These are phyloP conservation scores for Trichoderma polysporum DNA, from an alignment of 2,329 filamentous ascomycete genomes.

Conservation along the genomic window DNA sequence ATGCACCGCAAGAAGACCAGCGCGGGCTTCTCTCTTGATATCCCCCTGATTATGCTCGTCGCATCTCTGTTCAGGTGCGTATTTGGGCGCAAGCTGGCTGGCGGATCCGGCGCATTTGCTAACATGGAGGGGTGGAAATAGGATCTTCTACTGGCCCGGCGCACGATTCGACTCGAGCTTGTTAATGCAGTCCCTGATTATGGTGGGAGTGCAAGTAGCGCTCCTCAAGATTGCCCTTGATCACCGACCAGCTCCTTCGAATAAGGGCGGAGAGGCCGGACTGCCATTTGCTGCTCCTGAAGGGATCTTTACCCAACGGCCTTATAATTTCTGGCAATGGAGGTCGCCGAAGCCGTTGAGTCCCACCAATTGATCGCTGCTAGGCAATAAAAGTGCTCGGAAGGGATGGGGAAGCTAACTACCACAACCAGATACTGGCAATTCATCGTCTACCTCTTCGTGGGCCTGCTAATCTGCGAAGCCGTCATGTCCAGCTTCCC, in stretches of 20 bases:
- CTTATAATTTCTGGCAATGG: conserved; percentile 85
- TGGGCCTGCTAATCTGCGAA: conserved; percentile 61
- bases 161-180: conserved; percentile 63
- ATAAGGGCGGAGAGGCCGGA: conserved; percentile 60
- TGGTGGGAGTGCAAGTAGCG: conserved; percentile 62
- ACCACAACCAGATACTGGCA: conserved; percentile 65
- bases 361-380: conserved; percentile 23
- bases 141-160: conserved; percentile 70
- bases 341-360: conserved; percentile 63
- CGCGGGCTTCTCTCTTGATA: conserved; percentile 68
- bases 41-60: conserved; percentile 70
- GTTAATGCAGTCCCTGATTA: conserved; percentile 63
- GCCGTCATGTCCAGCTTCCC: conserved; percentile 62
- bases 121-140: conserved; percentile 33
- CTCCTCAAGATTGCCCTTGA: conserved; percentile 69
- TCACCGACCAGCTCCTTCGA: conserved; percentile 59
- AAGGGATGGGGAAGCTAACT: neutral
- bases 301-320: conserved; percentile 49
- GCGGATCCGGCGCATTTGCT: conserved; percentile 17
- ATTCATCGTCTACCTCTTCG: conserved; percentile 68
- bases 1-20: conserved; percentile 65
- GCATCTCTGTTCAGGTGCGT: conserved; percentile 63
- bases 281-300: conserved; percentile 60
- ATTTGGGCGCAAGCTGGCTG: neutral
- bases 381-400: neutral